phyloP scores from a whole-genome alignment of 2,329 filamentous ascomycete species.

The Colletotrichum sp. region DNA sequence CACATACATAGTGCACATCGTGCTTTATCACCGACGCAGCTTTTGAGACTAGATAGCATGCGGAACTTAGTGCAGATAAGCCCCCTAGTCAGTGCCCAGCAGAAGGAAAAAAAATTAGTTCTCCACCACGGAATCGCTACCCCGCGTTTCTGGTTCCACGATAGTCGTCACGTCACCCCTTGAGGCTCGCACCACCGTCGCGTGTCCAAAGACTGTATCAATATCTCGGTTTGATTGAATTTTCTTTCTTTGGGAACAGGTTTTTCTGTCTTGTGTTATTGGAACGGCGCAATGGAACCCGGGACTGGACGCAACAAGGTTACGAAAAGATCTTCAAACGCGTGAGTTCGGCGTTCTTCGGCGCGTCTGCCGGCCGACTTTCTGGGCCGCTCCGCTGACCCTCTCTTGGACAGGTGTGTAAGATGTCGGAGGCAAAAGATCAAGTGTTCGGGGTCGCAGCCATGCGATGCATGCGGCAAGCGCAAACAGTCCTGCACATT shows the following conservation, averaged over 20 bases:
- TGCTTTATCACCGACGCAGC: background rate
- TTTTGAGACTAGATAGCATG: background rate
- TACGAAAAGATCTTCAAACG: conserved; percentile 24
- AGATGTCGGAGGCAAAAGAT: conserved; percentile 51
- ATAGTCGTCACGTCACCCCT: background rate
- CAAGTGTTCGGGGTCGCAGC: conserved; percentile 48
- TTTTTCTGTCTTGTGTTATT: background rate
- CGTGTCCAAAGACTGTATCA: background rate
- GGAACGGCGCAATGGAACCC: conserved; percentile 3
- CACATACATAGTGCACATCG: background rate
- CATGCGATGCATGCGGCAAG: conserved; percentile 48
- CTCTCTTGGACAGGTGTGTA: conserved; percentile 35
- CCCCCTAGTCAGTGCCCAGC: background rate
- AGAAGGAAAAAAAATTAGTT: background rate
- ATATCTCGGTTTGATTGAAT: background rate
- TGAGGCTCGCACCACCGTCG: background rate
- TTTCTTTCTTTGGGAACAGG: background rate
- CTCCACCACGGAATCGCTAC: background rate
- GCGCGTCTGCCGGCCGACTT: background rate
- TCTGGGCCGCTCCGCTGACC: background rate
- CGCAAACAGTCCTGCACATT: conserved; percentile 46
- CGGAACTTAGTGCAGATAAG: background rate
- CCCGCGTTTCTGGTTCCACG: background rate
- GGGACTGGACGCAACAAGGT: conserved; percentile 15
- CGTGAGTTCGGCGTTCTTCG: conserved; percentile 9